Evolutionary conservation across 495 filamentous ascomycete species (phyloP), one percentile per base, ranked within the genome.

Genomic region (Wilcoxina mikolae): DNA sequence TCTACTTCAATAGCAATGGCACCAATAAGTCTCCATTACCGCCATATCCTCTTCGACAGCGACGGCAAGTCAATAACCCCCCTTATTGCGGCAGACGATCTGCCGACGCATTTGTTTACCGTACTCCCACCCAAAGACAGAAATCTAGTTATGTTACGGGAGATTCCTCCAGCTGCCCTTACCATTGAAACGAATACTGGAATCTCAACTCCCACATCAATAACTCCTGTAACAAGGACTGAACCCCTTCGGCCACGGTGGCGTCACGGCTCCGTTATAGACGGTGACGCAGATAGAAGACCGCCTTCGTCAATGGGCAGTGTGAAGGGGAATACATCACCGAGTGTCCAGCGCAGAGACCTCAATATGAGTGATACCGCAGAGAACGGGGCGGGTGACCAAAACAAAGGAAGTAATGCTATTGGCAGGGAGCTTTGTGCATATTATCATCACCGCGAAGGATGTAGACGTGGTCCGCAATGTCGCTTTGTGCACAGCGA

Each of bases 381-480:
- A n/a, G n/a, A 15, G 48, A 33, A 20, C 15, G 39, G 35, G 15
- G n/a, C 20, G 28, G 17, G 56, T 25, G 38, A 28, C 33, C 4
- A 11, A 15, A 22, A 39, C 3, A 45, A 17, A 27, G 29, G 44
- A 48, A 56, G 29, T 43, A 33, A 67, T 59, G 9, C 49, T 59
- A 59, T 24, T 27, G 56, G 50, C 17, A 56, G 27, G 26, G 57
- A 56, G 35, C 23, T 29, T 31, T 62, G 60, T 47, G 38, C 58
- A 53, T 62, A 62, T 52, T 62, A 62, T 44, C 58, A 51, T 33
- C 55, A 54, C 4, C 53, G 33, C n/a, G 55, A 46, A 50, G 60
- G 60, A 15, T 62, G 60, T 23, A 62, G 51, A 51, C 59, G 60
- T 43, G 60, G 59, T 24, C 60, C 43, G 27, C 31, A 57, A 44